Conservation (phyloP, 2,329 filamentous ascomycete genomes). For the Epichloe brachyelytri region DNA sequence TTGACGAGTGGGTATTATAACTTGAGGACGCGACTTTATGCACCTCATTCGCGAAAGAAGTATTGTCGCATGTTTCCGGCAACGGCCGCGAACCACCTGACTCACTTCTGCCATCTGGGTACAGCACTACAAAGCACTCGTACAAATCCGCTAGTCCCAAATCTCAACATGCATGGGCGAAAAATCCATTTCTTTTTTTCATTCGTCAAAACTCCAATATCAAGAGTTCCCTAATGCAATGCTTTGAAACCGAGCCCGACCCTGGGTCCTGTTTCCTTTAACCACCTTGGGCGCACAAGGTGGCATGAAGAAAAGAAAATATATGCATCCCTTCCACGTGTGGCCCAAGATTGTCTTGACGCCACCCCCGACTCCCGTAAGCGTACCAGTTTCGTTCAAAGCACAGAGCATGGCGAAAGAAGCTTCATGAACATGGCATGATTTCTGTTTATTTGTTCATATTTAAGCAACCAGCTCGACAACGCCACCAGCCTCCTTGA, state of each 20-base stretch:
- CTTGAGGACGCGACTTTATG: neutral
- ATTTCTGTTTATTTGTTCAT: slow-evolving; percentile 1
- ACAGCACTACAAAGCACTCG: too few species aligned
- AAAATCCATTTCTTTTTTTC: slow-evolving; percentile 22
- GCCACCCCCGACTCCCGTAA: slow-evolving; percentile 5
- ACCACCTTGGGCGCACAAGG: slow-evolving; percentile 5
- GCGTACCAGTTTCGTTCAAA: neutral
- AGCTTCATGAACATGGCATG: neutral
- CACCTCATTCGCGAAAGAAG: neutral
- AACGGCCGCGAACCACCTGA: neutral
- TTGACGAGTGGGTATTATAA: neutral
- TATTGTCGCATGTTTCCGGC: neutral
- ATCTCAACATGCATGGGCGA: slow-evolving; percentile 13
- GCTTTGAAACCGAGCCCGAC: slow-evolving; percentile 26
- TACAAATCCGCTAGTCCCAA: neutral
- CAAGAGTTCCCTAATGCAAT: slow-evolving; percentile 29
- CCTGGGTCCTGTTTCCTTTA: slow-evolving; percentile 13
- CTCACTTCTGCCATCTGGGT: neutral
- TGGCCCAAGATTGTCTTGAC: neutral
- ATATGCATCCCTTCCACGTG: neutral
- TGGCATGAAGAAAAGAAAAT: neutral
- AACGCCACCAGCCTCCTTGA: slow-evolving; percentile 93
- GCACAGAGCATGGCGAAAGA: neutral
- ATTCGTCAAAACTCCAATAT: slow-evolving; percentile 27
- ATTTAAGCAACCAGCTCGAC: slow-evolving; percentile 81